Evolutionary conservation across 768 basidiomycete genomes (phyloP), one percentile per base, ranked within the genome.

Genomic region (Rhizopogon rudus): DNA sequence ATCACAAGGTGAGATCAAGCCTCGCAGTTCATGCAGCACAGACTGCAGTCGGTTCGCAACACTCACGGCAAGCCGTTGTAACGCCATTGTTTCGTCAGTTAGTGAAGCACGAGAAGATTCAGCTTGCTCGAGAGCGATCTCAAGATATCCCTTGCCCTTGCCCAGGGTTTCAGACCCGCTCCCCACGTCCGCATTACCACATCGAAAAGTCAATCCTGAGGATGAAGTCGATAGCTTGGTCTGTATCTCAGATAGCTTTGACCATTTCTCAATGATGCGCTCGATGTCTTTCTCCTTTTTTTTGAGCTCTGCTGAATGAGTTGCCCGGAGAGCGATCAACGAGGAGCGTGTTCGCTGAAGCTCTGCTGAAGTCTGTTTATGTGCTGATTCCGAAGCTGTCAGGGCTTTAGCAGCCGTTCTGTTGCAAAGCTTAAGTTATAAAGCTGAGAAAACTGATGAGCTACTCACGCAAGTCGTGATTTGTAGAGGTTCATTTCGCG

Each of bases 231-330:
- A 73, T 5, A 86, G 70, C 66, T 85, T 88, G 0, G 79, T 67
- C 67, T 93, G 91, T 9, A 77, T 66, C 54, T 91, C 90, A 5
- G 81, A 71, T 16, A 93, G 66, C 64, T 84, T 91, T 29, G 76
- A 73, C 88, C 88, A 91, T 59, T 82, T 83, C 48, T 93, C 91
- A 28, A 80, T 60, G 65, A 87, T 83, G 16, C 83, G 78, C 61
- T 93, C 91, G 16, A 85, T 70, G 40, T 93, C 91, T 60, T 86
- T 87, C 61, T 94, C 91, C 63, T 81, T 82, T 75, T 87, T 88
- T 77, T 86, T 91, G 35, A 91, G 66, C 65, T 93, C 92, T 37
- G 77, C 75, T 54, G 81, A 77, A 58, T 91, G 82, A 0, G 85
- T 80, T 40, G 82, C 76, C 25, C 92, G 83, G 12, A 90, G 73